Conservation (phyloP, 2,329 filamentous ascomycete species). For the Penicillium rolfsii region DNA sequence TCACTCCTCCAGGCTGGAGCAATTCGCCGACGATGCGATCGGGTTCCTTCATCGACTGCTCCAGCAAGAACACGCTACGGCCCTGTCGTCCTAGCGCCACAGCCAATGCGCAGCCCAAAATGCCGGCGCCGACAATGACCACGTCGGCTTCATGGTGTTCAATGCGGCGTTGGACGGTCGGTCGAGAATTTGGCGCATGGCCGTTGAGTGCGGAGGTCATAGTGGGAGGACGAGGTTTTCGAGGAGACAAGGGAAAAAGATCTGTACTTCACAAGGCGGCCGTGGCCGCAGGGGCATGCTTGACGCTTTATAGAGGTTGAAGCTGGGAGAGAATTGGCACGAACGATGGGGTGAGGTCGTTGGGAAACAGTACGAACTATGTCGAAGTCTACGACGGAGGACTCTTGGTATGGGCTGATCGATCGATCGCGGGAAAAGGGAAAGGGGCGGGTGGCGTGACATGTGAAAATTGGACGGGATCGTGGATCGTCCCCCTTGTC, state of each 20-base stretch:
- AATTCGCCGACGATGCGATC: constrained; percentile 96
- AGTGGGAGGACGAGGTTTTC: constrained; percentile 19
- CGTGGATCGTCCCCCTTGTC: neutral
- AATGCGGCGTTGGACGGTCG: constrained; percentile 52
- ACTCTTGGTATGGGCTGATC: constrained; percentile 28
- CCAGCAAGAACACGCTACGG: constrained; percentile 85
- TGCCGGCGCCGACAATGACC: constrained; percentile 87
- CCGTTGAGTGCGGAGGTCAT: constrained; percentile 34
- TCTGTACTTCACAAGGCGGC: constrained; percentile 20
- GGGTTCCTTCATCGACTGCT: constrained; percentile 86
- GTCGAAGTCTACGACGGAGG: too few relatives aligned
- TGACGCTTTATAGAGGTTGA: constrained; percentile 27
- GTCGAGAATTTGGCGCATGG: constrained; percentile 28
- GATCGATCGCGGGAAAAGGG: constrained; percentile 12
- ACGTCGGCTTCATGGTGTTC: constrained; percentile 72
- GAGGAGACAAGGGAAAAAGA: constrained; percentile 6
- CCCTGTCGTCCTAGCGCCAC: constrained; percentile 85
- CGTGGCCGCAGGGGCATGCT: constrained; percentile 23
- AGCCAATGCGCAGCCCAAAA: constrained; percentile 85
- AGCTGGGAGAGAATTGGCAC: neutral
- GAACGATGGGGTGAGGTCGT: constrained; percentile 10
- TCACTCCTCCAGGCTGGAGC: constrained; percentile 87
- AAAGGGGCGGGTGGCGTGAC: constrained; percentile 39
- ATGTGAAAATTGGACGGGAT: constrained; percentile 31
- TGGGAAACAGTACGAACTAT: neutral